phyloP scores from a whole-genome alignment of 352 stramenopile species.

The Globisporangium carolinianum region DNA sequence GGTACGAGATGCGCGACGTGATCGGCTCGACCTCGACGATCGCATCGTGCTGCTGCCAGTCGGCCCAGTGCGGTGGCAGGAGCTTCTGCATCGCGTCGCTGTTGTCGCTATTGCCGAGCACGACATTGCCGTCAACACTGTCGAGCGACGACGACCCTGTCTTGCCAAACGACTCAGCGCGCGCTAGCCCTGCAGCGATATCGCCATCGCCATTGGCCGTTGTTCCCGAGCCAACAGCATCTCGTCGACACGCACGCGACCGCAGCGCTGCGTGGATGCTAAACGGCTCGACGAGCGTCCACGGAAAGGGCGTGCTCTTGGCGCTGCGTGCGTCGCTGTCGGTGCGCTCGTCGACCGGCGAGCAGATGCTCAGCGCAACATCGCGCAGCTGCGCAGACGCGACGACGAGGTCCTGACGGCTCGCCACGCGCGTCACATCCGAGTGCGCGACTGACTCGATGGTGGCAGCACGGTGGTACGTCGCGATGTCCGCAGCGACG shows the following conservation, averaged over 20 bases:
- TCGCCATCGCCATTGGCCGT: background rate
- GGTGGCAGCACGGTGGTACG: background rate
- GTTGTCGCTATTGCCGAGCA: background rate
- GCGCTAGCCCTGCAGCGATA: background rate
- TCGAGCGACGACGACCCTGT: background rate
- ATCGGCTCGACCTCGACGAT: constrained; percentile 44
- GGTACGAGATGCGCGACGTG: constrained; percentile 55
- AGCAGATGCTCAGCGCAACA: constrained; percentile 32
- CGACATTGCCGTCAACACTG: background rate
- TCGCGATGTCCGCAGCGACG: constrained; percentile 8
- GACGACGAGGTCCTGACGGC: constrained; percentile 10
- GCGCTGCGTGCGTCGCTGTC: constrained; percentile 2
- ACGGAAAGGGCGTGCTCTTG: constrained; percentile 20
- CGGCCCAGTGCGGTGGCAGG: constrained; percentile 30
- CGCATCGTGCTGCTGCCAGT: constrained; percentile 40
- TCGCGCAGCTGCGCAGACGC: constrained; percentile 23
- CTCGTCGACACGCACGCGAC: constrained; percentile 1
- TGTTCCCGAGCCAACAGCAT: background rate
- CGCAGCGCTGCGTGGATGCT: constrained; percentile 21
- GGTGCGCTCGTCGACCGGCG: constrained; percentile 11
- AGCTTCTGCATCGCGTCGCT: constrained; percentile 12
- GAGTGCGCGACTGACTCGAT: background rate
- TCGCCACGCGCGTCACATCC: background rate
- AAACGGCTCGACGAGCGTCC: constrained; percentile 44
- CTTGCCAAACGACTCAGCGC: constrained; percentile 2